Evolutionary conservation across 305 asterid species (phyloP).

Genomic region (Salvia sclarea): DNA sequence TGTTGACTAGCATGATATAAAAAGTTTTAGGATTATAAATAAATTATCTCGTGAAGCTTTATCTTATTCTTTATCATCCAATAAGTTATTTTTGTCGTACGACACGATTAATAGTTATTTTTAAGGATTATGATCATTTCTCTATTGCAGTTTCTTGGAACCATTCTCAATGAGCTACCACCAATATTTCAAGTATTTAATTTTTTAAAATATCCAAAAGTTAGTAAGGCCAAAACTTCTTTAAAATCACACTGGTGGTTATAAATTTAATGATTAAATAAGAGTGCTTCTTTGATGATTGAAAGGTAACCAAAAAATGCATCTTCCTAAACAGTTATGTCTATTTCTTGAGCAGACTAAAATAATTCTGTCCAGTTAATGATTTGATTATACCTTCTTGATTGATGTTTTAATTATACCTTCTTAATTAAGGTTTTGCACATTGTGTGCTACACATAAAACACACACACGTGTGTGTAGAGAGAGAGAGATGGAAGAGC

Average conservation of each 20-base stretch:
- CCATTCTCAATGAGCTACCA: not conserved
- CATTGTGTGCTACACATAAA: not conserved
- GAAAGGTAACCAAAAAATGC: not conserved
- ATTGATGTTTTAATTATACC: not conserved
- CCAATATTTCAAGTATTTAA: not conserved
- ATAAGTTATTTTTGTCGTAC: not conserved
- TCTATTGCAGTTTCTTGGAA: not conserved
- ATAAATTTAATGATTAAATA: not conserved
- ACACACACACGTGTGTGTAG: not conserved
- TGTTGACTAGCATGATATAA: not conserved
- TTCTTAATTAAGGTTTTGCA: not conserved
- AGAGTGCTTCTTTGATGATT: not conserved
- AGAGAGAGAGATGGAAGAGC: conserved; percentile 7
- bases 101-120: not conserved
- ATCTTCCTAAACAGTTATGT: not conserved
- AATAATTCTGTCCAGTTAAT: too few species aligned
- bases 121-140: not conserved
- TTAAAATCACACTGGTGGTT: not conserved
- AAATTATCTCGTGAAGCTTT: not conserved
- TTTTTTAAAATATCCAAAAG: not conserved
- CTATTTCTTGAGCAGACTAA: not conserved
- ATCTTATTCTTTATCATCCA: not conserved
- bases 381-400: not conserved
- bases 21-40: not conserved
- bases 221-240: not conserved